Evolutionary conservation across 352 stramenopile species (phyloP), one percentile per base, ranked within the genome.

Genomic region (Aphanomyces invadans): DNA sequence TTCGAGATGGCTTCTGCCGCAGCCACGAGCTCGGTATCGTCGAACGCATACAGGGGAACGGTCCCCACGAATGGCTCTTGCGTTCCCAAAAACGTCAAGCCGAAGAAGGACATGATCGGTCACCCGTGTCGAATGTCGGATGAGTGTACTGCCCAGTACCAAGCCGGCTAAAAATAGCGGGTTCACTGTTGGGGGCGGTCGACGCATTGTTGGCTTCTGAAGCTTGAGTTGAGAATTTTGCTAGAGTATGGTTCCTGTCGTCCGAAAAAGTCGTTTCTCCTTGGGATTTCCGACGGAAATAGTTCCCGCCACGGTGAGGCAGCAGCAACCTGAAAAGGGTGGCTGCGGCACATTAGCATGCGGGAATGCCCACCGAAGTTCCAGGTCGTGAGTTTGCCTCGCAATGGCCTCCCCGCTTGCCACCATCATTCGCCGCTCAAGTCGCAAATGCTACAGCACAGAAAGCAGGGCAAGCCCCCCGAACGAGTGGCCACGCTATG

Each of bases 31-130:
- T 31, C 49, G 25, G n/a, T 21, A 3, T 59, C 60, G n/a, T 67
- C 42, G 54, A 67, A 67, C n/a, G 60, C 60, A 57, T 55, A 51
- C 15, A 67, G n/a, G 15, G 60, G 60, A n/a, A 42, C 19, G 2
- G 31, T 19, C 4, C 49, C 49, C n/a, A 45, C 45, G 17, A 67
- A 67, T 5, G 60, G 60, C 10, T 51, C 60, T 67, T 67, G 60
- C 31, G 39, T 11, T 4, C 60, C 60, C 19, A 67, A 39, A 42
- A 38, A 67, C 15, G 60, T 67, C 19, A 67, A 28, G 7, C 60
- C 60, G 44, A 67, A 67, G 60, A 67, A 67, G 15, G 60, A 67
- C 60, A 67, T 67, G 25, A 26, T 26, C 7, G 36, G 9, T 25
- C 44, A 9, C 12, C 10, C 12, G 9, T 25, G 9, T 9, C 10